Evolutionary conservation across 1,139 yeast genomes (phyloP).

Genomic region (Wickerhamomyces sp.): DNA sequence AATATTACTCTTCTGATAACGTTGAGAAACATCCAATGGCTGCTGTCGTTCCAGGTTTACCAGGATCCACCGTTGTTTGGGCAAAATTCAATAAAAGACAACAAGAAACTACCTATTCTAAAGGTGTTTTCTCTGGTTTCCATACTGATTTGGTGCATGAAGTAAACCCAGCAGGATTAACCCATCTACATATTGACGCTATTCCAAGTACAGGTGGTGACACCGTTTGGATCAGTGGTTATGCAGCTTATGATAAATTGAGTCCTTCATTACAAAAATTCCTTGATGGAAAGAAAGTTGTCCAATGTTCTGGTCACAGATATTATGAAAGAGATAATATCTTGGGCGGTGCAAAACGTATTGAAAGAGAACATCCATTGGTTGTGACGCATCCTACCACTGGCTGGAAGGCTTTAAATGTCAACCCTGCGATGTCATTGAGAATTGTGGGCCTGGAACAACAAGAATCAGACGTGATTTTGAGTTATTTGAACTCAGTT

Average conservation of each 20-base stretch:
- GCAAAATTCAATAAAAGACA: slow-evolving; percentile 30
- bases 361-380: slow-evolving; percentile 40
- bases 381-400: slow-evolving; percentile 53
- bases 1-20: slow-evolving; percentile 29
- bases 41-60: slow-evolving; percentile 24
- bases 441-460: slow-evolving; percentile 10
- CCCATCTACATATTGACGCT: slow-evolving; percentile 38
- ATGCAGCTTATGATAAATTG: slow-evolving; percentile 46
- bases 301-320: slow-evolving; percentile 38
- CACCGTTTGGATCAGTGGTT: slow-evolving; percentile 47
- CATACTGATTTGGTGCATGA: slow-evolving; percentile 45
- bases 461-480: slow-evolving; percentile 9
- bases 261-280: slow-evolving; percentile 44
- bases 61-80: slow-evolving; percentile 30
- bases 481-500: slow-evolving; percentile 7
- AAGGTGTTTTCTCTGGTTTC: slow-evolving; percentile 23
- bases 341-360: slow-evolving; percentile 35
- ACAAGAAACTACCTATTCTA: background rate
- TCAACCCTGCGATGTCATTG: slow-evolving; percentile 39
- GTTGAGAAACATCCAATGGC: slow-evolving; percentile 46
- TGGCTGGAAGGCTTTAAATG: slow-evolving; percentile 47
- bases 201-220: slow-evolving; percentile 45
- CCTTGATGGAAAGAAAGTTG: slow-evolving; percentile 45
- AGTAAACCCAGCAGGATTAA: slow-evolving; percentile 29
- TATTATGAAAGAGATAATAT: slow-evolving; percentile 39